Base-by-base conservation (phyloP, 2,329 filamentous ascomycete genomes). In the Daldinia sp. region DNA sequence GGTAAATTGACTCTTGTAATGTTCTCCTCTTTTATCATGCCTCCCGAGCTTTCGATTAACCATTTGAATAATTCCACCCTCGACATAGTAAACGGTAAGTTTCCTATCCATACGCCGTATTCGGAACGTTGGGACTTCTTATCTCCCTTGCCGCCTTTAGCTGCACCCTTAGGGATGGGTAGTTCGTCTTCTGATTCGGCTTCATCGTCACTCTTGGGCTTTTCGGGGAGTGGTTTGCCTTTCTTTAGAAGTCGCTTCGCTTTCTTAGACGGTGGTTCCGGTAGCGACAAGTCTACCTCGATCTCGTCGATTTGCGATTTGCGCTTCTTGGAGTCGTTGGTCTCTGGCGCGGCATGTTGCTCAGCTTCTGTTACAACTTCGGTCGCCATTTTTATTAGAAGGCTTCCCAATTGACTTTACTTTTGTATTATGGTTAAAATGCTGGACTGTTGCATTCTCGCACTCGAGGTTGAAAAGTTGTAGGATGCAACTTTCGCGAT, bases 181-280 rank as follows among this genome's bases (percentile, higher is more conserved):
- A 74, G 69, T 23, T 72, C 74, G 64, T 80, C 72, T 9, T 76
- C 73, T 2, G 58, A 54, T 53, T 80, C 77, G 3, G 74, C 73
- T 58, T 81, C 79, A 45, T 77, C 79, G 56, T 78, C 77, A 58
- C 78, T 79, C 32, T 72, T 73, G 6, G 79, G 75, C 52, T 82
- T 82, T 6, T 77, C 72, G 1, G 84, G 83, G 1, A 87, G 73
- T 1, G 83, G 74, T 75, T 91, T 92, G 68, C 87, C 87, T 80
- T 97, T 97, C 78, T 97, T 98, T 61, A 96, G 87, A 64, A 90
- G 89, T 75, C 95, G 93, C 70, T 93, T 87, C 64, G 92, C 93
- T 76, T 95, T 96, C 78, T 98, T 99, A 30, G 95, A 98, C 1
- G 93, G 92, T 17, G 95, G 95, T 74, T 98, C 94, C 23, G 95